A percentile compares a stretch with the other conserved stretches of the same genome.
These are phyloP conservation scores for Crithidia expoeki DNA, from an alignment of 208 protist genomes.

Conservation along the genomic window DNA sequence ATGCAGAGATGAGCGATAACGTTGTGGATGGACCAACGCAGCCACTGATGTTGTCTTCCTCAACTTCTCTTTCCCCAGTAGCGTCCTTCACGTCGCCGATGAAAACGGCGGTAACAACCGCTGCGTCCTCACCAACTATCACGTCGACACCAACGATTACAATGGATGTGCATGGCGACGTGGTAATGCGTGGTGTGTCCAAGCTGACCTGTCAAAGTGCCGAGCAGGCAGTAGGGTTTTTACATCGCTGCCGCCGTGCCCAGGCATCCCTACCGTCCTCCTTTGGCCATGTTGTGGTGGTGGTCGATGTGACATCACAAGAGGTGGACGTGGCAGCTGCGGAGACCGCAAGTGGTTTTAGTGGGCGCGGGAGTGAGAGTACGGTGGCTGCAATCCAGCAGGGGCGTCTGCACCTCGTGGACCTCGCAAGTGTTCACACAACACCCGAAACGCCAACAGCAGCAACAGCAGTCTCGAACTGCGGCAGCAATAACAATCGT, in stretches of 20 bases:
- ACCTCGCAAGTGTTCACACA: slow-evolving; percentile 85
- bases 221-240: neutral
- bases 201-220: slow-evolving; percentile 11
- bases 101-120: neutral
- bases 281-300: slow-evolving; percentile 78
- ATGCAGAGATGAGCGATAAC: neutral
- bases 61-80: neutral
- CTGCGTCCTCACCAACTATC: neutral
- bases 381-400: slow-evolving; percentile 22
- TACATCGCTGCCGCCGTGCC: slow-evolving; percentile 9
- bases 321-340: slow-evolving; percentile 14
- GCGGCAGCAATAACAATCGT: neutral
- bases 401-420: slow-evolving; percentile 89
- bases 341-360: slow-evolving; percentile 10
- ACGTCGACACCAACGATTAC: slow-evolving; percentile 18
- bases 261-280: neutral
- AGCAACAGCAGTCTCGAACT: neutral
- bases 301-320: slow-evolving; percentile 58
- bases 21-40: neutral
- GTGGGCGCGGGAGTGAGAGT: neutral
- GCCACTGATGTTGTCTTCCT: neutral
- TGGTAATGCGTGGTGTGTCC: slow-evolving; percentile 13
- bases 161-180: slow-evolving; percentile 25
- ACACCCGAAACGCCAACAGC: neutral
- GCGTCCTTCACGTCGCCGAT: neutral